Percentiles rank a stretch among this genome's conserved stretches.
Conservation (phyloP, 805 yeast genomes). For the Huiozyma naganishii region DNA sequence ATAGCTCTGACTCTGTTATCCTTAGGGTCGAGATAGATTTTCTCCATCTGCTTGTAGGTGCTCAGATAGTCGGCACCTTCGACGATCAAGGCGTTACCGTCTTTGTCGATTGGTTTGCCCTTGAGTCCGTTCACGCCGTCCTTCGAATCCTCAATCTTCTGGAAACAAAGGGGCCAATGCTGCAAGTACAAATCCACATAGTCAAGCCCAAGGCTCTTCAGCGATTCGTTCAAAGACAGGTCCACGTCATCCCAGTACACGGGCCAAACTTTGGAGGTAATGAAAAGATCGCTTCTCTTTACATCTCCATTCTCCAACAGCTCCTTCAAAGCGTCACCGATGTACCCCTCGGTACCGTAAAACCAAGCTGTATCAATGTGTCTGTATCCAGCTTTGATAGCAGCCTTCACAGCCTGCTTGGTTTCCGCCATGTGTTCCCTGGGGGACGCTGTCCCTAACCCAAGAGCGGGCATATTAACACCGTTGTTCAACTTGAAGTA, state of each 20-base stretch:
- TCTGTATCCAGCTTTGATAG: conserved; percentile 54
- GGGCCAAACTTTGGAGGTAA: conserved; percentile 67
- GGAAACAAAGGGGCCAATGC: conserved; percentile 64
- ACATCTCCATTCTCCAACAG: conserved; percentile 36
- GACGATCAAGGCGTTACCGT: conserved; percentile 28
- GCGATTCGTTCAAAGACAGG: conserved; percentile 44
- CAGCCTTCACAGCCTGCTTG: conserved; percentile 44
- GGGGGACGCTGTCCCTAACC: conserved; percentile 57
- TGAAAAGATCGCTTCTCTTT: conserved; percentile 48
- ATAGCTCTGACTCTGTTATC: conserved; percentile 41
- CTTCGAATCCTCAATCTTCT: conserved; percentile 15
- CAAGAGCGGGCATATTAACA: conserved; percentile 50
- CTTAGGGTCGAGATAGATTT: conserved; percentile 18
- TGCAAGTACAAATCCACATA: conserved; percentile 68
- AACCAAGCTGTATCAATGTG: conserved; percentile 69
- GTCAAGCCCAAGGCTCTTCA: conserved; percentile 52
- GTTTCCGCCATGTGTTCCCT: conserved; percentile 36
- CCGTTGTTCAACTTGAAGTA: conserved; percentile 47
- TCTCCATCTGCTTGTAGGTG: conserved; percentile 47
- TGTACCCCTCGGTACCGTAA: conserved; percentile 57
- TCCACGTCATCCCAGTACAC: conserved; percentile 41
- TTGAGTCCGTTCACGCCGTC: conserved; percentile 11
- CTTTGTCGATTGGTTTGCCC: conserved; percentile 23
- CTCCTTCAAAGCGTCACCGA: conserved; percentile 49
- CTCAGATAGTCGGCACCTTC: conserved; percentile 32